Conservation (phyloP, 176 grass and related monocot species). For the Eremochloa ophiuroides region DNA sequence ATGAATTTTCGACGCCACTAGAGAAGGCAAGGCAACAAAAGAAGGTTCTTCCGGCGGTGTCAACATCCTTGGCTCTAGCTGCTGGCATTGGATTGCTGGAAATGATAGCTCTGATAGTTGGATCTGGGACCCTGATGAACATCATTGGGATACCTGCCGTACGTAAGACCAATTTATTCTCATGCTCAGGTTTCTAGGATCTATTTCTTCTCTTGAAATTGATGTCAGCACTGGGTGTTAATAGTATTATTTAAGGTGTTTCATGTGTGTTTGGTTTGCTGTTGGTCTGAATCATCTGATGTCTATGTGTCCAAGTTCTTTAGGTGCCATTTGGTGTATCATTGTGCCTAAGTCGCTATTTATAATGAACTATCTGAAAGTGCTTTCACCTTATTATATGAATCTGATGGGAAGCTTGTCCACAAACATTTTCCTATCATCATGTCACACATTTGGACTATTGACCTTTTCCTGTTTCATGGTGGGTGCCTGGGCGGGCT, state of each 20-base stretch:
- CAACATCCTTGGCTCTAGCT: conserved; percentile 79
- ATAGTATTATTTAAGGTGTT: neutral
- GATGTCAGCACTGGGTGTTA: neutral
- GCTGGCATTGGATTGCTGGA: conserved; percentile 69
- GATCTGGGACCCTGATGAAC: conserved; percentile 65
- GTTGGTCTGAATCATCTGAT: neutral
- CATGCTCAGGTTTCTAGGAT: neutral
- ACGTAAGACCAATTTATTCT: conserved; percentile 42
- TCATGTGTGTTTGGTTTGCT: neutral
- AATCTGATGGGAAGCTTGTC: neutral
- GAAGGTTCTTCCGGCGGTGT: conserved; percentile 79
- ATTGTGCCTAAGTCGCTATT: neutral
- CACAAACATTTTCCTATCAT: neutral
- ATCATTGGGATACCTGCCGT: conserved; percentile 78
- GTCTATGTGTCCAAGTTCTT: neutral
- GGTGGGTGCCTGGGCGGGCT: neutral
- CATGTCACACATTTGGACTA: neutral
- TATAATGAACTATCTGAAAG: neutral
- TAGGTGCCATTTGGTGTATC: neutral
- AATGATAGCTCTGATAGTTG: conserved; percentile 44
- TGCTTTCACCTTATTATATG: neutral
- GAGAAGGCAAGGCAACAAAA: conserved; percentile 21
- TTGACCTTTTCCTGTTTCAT: neutral
- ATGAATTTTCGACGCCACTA: neutral
- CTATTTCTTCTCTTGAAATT: conserved; percentile 1